A percentile compares a stretch with the other conserved stretches of the same genome.
phyloP scores from a whole-genome alignment of 176 grass and related monocot species.

The Ampelocalamus luodianensis region DNA sequence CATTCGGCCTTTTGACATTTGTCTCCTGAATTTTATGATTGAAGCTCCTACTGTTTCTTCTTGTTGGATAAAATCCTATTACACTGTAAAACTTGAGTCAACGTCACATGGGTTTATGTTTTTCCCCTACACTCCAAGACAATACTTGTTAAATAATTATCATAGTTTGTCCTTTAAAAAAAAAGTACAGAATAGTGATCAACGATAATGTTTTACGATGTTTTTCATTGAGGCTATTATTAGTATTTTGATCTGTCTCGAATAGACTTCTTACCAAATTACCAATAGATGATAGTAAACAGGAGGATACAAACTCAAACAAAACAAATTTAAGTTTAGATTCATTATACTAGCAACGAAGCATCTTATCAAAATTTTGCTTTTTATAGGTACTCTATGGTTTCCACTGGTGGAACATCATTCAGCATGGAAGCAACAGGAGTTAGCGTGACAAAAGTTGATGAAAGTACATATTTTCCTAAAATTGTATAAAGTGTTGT shows the following conservation, averaged over 20 bases:
- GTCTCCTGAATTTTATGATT: neutral
- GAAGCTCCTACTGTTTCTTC: neutral
- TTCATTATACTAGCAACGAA: neutral
- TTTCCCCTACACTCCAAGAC: too few species aligned
- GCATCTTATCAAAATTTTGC: neutral
- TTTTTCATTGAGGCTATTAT: neutral
- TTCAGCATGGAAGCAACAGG: conserved; percentile 64
- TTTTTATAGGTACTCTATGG: conserved; percentile 60
- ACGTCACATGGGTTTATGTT: neutral
- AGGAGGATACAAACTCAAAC: neutral
- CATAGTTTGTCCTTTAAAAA: too few species aligned
- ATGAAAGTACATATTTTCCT: conserved; percentile 73
- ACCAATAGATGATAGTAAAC: neutral
- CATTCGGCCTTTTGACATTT: neutral
- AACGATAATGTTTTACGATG: neutral
- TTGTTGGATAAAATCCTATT: neutral
- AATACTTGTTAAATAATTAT: too few species aligned
- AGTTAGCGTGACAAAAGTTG: conserved; percentile 69
- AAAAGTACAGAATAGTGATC: too few species aligned
- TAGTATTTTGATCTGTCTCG: neutral
- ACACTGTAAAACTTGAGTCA: neutral
- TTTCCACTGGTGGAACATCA: conserved; percentile 82
- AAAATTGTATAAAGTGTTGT: conserved; percentile 62
- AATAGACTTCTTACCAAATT: neutral
- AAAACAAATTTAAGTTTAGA: neutral